Conservation (phyloP, 75 land plant genomes). For the Sequoiadendron giganteum region DNA sequence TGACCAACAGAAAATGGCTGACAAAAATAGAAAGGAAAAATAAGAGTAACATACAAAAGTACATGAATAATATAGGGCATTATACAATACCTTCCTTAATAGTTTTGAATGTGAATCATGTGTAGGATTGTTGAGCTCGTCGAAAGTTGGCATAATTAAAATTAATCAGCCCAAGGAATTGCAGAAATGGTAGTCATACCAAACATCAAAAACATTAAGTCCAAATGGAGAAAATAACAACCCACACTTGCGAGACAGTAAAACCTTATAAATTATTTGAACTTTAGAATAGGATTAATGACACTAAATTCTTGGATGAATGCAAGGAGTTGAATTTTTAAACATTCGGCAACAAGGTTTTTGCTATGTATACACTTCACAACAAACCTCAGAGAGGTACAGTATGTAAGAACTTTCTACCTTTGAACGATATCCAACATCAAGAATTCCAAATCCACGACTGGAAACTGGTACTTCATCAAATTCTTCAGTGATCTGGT, state of each 20-base stretch:
- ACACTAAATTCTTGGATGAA: neutral
- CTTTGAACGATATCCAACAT: conserved; percentile 97
- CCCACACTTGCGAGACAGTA: neutral
- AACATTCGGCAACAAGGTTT: neutral
- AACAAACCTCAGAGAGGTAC: neutral
- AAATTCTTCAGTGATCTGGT: conserved; percentile 90
- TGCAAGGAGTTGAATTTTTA: neutral
- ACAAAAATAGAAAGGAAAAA: neutral
- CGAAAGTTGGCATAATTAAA: neutral
- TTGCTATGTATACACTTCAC: neutral
- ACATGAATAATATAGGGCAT: neutral
- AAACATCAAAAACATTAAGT: neutral
- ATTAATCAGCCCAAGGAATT: neutral
- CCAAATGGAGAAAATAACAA: neutral
- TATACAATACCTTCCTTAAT: neutral
- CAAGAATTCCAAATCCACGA: conserved; percentile 96
- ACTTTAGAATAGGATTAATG: neutral
- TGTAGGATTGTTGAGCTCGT: neutral
- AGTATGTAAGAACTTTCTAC: conserved; percentile 32
- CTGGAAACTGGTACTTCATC: conserved; percentile 91
- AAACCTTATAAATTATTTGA: neutral
- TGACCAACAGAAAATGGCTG: neutral
- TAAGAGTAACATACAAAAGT: neutral
- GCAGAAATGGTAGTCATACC: neutral
- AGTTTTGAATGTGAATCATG: neutral